phyloP scores from a whole-genome alignment of 768 basidiomycete species.

The Sarcodon aspratus region DNA sequence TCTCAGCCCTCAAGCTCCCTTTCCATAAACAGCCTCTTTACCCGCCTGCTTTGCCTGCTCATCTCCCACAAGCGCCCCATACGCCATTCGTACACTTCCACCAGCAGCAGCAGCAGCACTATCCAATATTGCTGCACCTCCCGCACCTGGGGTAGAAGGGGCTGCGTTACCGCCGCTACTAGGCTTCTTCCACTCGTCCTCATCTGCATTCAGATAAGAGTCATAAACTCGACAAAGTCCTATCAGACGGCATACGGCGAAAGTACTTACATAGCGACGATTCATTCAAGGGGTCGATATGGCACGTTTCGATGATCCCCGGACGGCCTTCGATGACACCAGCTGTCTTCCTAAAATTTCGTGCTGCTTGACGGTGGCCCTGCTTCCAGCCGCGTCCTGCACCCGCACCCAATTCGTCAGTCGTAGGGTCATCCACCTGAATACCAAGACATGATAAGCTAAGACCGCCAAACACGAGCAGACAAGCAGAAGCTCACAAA shows the following conservation, averaged over 20 bases:
- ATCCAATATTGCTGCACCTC: slow-evolving; percentile 7
- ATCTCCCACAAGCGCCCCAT: slow-evolving; percentile 25
- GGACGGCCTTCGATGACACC: slow-evolving; percentile 43
- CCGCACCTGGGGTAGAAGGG: slow-evolving; percentile 6
- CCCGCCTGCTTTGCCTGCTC: slow-evolving; percentile 22
- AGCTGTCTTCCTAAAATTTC: slow-evolving; percentile 26
- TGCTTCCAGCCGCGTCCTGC: slow-evolving; percentile 26
- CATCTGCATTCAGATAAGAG: slow-evolving; percentile 10
- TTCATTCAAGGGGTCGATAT: slow-evolving; percentile 41
- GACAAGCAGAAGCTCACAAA: slow-evolving; percentile 24
- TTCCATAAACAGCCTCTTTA: slow-evolving; percentile 19
- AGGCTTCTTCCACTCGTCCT: slow-evolving; percentile 30
- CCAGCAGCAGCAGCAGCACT: slow-evolving; percentile 18
- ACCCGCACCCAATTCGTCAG: slow-evolving; percentile 26
- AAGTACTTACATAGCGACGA: slow-evolving; percentile 13
- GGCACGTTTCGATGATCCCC: slow-evolving; percentile 42
- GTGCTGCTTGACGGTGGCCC: slow-evolving; percentile 27
- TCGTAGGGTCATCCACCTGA: slow-evolving; percentile 31
- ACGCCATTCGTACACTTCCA: slow-evolving; percentile 25
- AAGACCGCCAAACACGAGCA: neutral
- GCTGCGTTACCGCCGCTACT: slow-evolving; percentile 2
- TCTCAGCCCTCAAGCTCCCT: slow-evolving; percentile 1
- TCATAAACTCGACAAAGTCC: neutral
- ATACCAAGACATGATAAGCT: neutral
- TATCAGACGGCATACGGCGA: neutral